Conservation (phyloP, 371 early-diverging fungal genomes). For the Circinella minor region DNA sequence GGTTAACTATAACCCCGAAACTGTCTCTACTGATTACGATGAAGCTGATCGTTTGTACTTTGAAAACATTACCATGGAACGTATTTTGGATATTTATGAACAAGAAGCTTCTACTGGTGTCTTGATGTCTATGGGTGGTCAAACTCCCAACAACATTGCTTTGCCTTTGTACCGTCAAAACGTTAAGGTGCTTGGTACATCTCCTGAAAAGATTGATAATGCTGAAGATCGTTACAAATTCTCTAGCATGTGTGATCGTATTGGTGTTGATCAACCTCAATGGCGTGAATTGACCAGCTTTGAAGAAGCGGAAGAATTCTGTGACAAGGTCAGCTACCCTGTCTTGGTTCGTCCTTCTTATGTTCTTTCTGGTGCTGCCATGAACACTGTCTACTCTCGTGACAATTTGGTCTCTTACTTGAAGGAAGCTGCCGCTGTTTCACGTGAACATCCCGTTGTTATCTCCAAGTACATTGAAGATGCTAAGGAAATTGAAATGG, state of each 20-base stretch:
- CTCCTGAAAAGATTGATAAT: constrained; percentile 88
- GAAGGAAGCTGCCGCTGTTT: constrained; percentile 83
- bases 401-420: constrained; percentile 75
- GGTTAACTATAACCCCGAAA: constrained; percentile 98
- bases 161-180: constrained; percentile 70
- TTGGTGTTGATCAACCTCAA: constrained; percentile 92
- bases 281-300: constrained; percentile 91
- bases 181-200: constrained; percentile 87
- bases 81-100: constrained; percentile 93
- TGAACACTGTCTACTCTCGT: constrained; percentile 88
- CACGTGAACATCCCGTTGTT: constrained; percentile 92
- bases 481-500: constrained; percentile 95
- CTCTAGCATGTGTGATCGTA: constrained; percentile 83
- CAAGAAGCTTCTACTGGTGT: constrained; percentile 80
- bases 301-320: constrained; percentile 82
- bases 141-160: constrained; percentile 95
- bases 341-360: constrained; percentile 95
- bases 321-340: constrained; percentile 87
- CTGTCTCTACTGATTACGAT: constrained; percentile 95
- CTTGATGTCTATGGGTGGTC: constrained; percentile 90
- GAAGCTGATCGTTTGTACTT: constrained; percentile 96
- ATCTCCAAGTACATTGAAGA: constrained; percentile 92
- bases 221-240: constrained; percentile 96
- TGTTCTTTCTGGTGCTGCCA: constrained; percentile 95
- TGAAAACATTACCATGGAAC: constrained; percentile 89